phyloP scores from a whole-genome alignment of 371 early-diverging fungal genomes.

The Funneliformis caledonium region DNA sequence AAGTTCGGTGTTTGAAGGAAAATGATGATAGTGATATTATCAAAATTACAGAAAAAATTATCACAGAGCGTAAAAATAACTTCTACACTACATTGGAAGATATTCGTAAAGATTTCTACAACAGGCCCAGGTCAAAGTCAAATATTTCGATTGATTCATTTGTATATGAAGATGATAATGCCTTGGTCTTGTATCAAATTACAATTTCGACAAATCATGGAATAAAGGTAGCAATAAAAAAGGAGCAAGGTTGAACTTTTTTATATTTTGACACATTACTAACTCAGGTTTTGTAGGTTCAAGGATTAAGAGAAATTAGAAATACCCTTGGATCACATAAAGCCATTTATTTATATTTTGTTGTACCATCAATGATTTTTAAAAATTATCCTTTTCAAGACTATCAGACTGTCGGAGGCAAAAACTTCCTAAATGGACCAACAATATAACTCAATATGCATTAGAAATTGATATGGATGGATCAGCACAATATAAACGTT shows the following conservation, averaged over 20 bases:
- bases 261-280: neutral
- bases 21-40: too few species aligned
- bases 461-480: too few species aligned
- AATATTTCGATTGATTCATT: conserved; percentile 19
- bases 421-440: too few species aligned
- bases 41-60: neutral
- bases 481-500: too few species aligned
- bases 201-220: neutral
- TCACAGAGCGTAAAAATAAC: neutral
- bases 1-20: too few species aligned
- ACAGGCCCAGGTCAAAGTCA: conserved; percentile 8
- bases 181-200: conserved; percentile 18
- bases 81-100: neutral
- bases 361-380: too few species aligned
- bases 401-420: too few species aligned
- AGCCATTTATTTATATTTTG: too few species aligned
- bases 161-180: neutral
- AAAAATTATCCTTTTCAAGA: too few species aligned
- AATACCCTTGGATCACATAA: too few species aligned
- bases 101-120: neutral
- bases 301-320: neutral
- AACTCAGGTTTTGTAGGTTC: neutral
- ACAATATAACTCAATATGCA: too few species aligned
- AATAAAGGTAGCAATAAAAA: neutral
- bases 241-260: neutral